These are phyloP conservation scores for Hymenoscyphus fructigenus DNA, from an alignment of 2,329 filamentous ascomycete species.

Conservation along the genomic window DNA sequence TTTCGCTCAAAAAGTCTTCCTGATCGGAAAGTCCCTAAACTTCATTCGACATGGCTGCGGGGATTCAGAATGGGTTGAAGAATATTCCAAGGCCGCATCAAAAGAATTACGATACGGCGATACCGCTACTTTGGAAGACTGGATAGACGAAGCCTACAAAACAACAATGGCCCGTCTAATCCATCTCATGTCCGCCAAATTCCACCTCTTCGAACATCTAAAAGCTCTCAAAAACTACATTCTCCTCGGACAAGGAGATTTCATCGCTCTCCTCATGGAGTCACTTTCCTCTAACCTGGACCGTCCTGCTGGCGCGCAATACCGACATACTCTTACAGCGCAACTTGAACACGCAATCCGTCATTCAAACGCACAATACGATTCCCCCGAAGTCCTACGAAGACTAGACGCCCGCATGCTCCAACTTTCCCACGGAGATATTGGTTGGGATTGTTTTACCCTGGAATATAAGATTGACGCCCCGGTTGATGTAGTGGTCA, in stretches of 20 bases:
- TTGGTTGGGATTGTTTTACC: conserved; percentile 98
- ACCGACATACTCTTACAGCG: conserved; percentile 94
- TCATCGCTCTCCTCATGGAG: conserved; percentile 96
- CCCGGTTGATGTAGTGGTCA: conserved; percentile 94
- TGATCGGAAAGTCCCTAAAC: conserved; percentile 97
- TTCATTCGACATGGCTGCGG: conserved; percentile 96
- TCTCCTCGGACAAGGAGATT: conserved; percentile 91
- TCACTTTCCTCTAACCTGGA: conserved; percentile 90
- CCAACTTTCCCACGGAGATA: conserved; percentile 92
- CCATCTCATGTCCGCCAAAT: conserved; percentile 90
- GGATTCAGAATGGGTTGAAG: conserved; percentile 92
- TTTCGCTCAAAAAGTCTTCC: conserved; percentile 93
- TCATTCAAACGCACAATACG: conserved; percentile 94
- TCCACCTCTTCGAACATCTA: conserved; percentile 90
- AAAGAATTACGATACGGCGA: conserved; percentile 92
- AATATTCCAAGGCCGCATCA: conserved; percentile 88
- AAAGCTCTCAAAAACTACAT: conserved; percentile 93
- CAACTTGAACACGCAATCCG: conserved; percentile 96
- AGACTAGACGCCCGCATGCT: conserved; percentile 97
- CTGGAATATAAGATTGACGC: conserved; percentile 98
- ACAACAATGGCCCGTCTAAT: conserved; percentile 96
- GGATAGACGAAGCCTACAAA: conserved; percentile 96
- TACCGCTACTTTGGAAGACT: conserved; percentile 84
- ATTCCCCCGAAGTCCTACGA: conserved; percentile 85
- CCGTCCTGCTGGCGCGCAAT: conserved; percentile 92